These are phyloP conservation scores for Hibiscus trionum DNA, from an alignment of 345 rosid genomes.

Conservation along the genomic window DNA sequence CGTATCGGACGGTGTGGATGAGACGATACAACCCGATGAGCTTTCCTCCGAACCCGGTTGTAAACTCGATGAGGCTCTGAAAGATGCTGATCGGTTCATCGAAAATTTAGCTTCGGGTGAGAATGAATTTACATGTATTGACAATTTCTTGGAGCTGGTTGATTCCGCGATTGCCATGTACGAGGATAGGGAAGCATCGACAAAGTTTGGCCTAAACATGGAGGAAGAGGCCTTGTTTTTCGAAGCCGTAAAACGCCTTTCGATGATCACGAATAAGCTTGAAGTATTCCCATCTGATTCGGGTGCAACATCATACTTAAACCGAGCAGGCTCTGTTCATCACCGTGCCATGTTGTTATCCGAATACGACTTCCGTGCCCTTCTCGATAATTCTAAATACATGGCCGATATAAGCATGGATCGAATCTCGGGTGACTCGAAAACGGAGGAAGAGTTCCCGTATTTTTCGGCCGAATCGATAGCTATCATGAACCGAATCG, in stretches of 20 bases:
- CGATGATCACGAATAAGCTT: slow-evolving; percentile 29
- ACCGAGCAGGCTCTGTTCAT: slow-evolving; percentile 39
- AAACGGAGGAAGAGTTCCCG: slow-evolving; percentile 33
- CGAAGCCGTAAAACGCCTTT: slow-evolving; percentile 31
- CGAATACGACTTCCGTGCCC: slow-evolving; percentile 57
- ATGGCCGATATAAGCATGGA: slow-evolving; percentile 11
- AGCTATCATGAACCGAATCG: slow-evolving; percentile 37
- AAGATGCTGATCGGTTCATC: slow-evolving; percentile 44
- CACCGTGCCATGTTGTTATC: slow-evolving; percentile 55
- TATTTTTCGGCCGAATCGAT: slow-evolving; percentile 35
- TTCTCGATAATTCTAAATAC: slow-evolving; percentile 31
- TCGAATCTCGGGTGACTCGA: not conserved
- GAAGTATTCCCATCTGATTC: slow-evolving; percentile 24
- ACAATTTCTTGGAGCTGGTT: slow-evolving; percentile 33
- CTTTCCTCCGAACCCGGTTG: not conserved
- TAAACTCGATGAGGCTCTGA: slow-evolving; percentile 20
- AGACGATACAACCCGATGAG: not conserved
- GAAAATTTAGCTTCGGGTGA: slow-evolving; percentile 6
- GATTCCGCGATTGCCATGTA: slow-evolving; percentile 37
- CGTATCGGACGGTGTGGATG: slow-evolving; percentile 9
- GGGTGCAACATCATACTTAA: slow-evolving; percentile 20
- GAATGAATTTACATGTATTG: slow-evolving; percentile 31
- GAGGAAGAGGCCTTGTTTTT: slow-evolving; percentile 35
- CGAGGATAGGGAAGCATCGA: slow-evolving; percentile 15
- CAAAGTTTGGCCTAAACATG: slow-evolving; percentile 30